Base-by-base conservation (phyloP, 257 asterid genomes). In the Handroanthus guayacan region DNA sequence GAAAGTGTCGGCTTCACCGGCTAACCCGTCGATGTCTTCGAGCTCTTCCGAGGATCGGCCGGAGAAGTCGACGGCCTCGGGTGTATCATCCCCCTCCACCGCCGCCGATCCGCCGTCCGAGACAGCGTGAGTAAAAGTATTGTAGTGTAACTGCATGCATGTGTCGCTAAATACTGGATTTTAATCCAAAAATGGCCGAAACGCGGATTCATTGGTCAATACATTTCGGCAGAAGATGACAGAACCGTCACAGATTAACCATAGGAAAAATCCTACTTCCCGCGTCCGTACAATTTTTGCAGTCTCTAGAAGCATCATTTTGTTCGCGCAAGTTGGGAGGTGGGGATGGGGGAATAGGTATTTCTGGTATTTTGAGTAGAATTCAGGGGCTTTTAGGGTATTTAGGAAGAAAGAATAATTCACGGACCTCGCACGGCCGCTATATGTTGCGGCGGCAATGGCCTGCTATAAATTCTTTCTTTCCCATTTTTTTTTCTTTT, bases 81-180 rank as follows among this genome's bases (percentile, higher is more conserved):
- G 84, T 52, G 87, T 18, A 64, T 62, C 79, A 12, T 64, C 76
- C 62, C 57, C 78, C 39, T 55, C 39, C 9, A 31, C 83, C 39
- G 75, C 84, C 79, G 76, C 79, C 16, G 79, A 61, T 69, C 88
- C 84, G 72, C 86, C 91, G 58, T n/a, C 87, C 41, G 90, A 88
- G 11, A 70, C 88, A 83, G 86, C 83, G 98, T 93, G 97, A 93
- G 98, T 93, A 93, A 97, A 91, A 75, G 71, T 37, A 68, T 50
- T 70, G 43, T 39, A 67, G 62, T 41, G 72, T 78, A 69, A 56
- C 58, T 75, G 86, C 85, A 80, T 78, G 85, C 85, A 73, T 73
- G 79, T 73, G 81, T 63, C 18, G 66, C 17, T 47, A 13, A 77
- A 75, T 72, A 41, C 12, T 25, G 50, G 57, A 2, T 58, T 70